Base-by-base conservation (phyloP, 2,329 filamentous ascomycete species). In the Pseudogymnoascus sp. region DNA sequence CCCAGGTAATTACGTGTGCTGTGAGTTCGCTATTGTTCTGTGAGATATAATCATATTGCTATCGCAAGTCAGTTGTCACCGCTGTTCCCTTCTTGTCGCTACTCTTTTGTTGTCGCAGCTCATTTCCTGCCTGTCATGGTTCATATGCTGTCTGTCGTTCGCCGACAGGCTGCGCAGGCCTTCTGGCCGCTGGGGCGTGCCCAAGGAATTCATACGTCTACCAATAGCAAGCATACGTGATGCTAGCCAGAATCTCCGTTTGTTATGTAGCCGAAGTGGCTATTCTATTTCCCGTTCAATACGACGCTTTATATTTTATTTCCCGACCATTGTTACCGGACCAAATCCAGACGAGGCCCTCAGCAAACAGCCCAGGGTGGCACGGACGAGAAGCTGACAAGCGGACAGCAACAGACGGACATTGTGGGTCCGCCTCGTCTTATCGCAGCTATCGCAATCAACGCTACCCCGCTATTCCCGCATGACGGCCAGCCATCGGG, bases 341-440 rank as follows among this genome's bases (percentile, higher is more conserved):
- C 4, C 16, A 39, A n/a, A 39, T 20, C 22, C 18, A 22, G 20
- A 43, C 20, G 39, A 43, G 20, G 39, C 18, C 12, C 3, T 41
- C 8, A 9, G 20, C 18, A 25, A 25, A 25, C 39, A 43, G 25
- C 9, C 28, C 8, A 54, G 47, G 47, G 28, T 54, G 47, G 47
- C 47, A 54, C 47, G 47, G 47, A 54, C 47, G 47, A 33, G 47
- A 54, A 54, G 47, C 18, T 33, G 47, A 12, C 47, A 54, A 33
- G n/a, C 25, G n/a, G 47, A 20, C 47, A 54, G 8, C 25, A 54
- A 33, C 12, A 30, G 4, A 9, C n/a, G 47, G 47, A 54, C 25
- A 54, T 6, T 33, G 47, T 54, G 28, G 47, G 25, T 33, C 47
- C 47, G 25, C 9, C 2, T 16, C 47, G 28, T 25, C 47, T 54